Evolutionary conservation across 345 rosid species (phyloP), one percentile per base, ranked within the genome.

Genomic region (Hibiscus syriacus): DNA sequence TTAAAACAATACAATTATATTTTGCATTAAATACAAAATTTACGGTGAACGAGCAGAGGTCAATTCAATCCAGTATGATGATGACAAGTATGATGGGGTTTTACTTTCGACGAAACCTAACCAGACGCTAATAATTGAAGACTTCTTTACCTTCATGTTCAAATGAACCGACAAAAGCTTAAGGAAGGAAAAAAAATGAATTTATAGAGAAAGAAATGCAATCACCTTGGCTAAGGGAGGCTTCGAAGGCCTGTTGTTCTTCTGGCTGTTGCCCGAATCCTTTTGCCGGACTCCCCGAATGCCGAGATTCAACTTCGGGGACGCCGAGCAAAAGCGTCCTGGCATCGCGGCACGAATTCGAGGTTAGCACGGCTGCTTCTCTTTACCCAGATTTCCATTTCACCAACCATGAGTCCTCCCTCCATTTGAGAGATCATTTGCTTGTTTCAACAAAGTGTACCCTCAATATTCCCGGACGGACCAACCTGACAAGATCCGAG

Each of bases 341-440:
- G 6, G 79, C 75, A 48, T 46, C 58, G 1, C 80, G 86, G 20
- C 70, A 69, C 1, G 82, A 83, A 20, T 89, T 89, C 46, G 84
- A 78, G 26, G 38, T 66, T n/a, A 69, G 78, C 29, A 77, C 83
- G 70, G 64, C 78, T 72, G 77, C 85, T 1, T 81, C 83, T 61
- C 77, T 86, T 16, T 62, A 64, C 52, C 81, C 75, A 58, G 64
- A 80, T 68, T 38, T 61, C 41, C 73, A 77, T 5, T 94, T 89
- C 84, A 94, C 95, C 3, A 84, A 89, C 74, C 99, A 83, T 53
- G 96, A 94, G 60, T 94, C 97, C 85, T 94, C 13, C 96, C 95
- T 67, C 71, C 87, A 1, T 76, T 85, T 30, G 75, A 73, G 0
- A 84, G 85, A 67, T 82, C 96, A 0, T 78, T 80, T 73, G 72